Conservation (phyloP, 345 rosid species). For the Populus euphratica region DNA sequence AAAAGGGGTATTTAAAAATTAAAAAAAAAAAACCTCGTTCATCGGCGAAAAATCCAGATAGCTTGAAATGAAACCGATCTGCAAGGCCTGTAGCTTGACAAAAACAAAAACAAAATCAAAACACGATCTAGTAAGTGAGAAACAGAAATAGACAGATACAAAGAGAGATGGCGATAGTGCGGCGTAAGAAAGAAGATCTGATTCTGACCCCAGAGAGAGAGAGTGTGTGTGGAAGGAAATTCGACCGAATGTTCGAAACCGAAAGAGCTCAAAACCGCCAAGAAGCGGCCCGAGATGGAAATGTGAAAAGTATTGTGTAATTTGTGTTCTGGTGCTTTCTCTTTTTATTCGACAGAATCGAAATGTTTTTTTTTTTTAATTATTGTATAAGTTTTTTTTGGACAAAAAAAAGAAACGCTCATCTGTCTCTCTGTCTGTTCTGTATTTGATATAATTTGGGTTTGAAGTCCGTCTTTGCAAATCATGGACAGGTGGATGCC, state of each 20-base stretch:
- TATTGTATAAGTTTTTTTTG: not conserved
- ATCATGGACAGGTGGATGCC: constrained; percentile 18
- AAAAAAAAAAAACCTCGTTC: constrained; percentile 28
- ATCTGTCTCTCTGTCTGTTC: too few species aligned
- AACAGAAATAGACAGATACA: not conserved
- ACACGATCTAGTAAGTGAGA: constrained; percentile 1
- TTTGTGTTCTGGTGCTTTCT: not conserved
- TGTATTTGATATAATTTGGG: not conserved
- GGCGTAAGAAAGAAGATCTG: constrained; percentile 9
- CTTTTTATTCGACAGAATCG: constrained; percentile 27
- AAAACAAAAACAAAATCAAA: not conserved
- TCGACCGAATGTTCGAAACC: constrained; percentile 37
- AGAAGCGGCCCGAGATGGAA: constrained; percentile 25
- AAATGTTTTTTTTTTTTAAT: constrained; percentile 11
- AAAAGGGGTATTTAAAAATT: not conserved
- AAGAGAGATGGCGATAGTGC: not conserved
- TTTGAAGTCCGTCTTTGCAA: constrained; percentile 33
- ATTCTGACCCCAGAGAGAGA: constrained; percentile 9
- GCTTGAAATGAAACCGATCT: constrained; percentile 33
- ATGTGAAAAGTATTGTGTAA: not conserved
- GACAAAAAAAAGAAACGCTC: not conserved
- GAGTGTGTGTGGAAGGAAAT: constrained; percentile 20
- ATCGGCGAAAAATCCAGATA: constrained; percentile 21
- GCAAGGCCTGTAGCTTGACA: not conserved
- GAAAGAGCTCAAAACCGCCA: constrained; percentile 34